Evolutionary conservation across 345 rosid species (phyloP).

Genomic region (Hypericum androsaemum): DNA sequence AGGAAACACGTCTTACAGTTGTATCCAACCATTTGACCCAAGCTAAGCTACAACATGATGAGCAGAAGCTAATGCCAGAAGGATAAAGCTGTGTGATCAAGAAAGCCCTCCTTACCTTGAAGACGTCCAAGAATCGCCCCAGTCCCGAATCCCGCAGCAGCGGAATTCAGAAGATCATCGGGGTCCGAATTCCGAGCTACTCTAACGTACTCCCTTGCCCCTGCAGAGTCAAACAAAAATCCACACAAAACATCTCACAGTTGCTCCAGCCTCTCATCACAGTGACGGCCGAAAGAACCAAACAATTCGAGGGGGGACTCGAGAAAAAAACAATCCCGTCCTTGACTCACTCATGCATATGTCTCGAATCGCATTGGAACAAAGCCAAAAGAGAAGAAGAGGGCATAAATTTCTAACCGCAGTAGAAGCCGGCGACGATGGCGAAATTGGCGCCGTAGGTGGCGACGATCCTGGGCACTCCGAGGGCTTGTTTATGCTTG

Average conservation of each 20-base stretch:
- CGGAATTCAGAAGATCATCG: constrained; percentile 64
- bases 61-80: not conserved
- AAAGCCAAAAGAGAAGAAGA: not conserved
- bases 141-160: constrained; percentile 61
- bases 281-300: not conserved
- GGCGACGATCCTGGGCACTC: constrained; percentile 48
- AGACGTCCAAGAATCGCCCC: constrained; percentile 84
- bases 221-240: constrained; percentile 31
- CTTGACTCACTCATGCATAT: no score
- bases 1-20: no score
- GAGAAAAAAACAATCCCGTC: no score
- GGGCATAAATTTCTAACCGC: constrained; percentile 33
- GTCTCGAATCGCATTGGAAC: no score
- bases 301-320: no score
- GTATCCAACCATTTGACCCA: no score
- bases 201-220: constrained; percentile 74
- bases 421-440: constrained; percentile 63
- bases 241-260: constrained; percentile 4
- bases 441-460: constrained; percentile 62
- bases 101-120: constrained; percentile 38
- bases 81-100: not conserved
- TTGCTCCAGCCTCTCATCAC: not conserved
- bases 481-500: constrained; percentile 47
- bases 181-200: constrained; percentile 52
- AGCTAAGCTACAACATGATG: not conserved